Evolutionary conservation across 2,329 filamentous ascomycete genomes (phyloP), one percentile per base, ranked within the genome.

Genomic region (Hypoxylon sp.): DNA sequence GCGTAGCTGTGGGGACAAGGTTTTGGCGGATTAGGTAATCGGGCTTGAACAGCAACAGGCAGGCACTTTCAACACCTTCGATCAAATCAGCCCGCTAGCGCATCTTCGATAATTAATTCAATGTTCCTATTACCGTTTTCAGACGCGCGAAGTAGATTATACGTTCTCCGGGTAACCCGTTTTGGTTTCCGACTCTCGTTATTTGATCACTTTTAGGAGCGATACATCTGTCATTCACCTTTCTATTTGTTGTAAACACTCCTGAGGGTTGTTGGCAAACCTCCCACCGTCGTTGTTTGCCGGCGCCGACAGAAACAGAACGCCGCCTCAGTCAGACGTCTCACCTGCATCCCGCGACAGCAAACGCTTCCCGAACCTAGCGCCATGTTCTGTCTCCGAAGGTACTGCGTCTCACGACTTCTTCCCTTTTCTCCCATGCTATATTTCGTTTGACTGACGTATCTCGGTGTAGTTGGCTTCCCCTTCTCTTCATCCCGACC

Each of bases 401-500:
- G 87, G 87, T 88, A 78, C 38, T 18, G 57, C 71, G 67, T 12
- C 26, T 46, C 46, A 8, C 7, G 44, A 36, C 16, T 40, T 33
- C 9, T 26, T 54, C 40, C 28, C 18, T 12, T 26, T 57, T 52
- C 38, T 3, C 36, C 6, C 33, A 44, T 22, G 32, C 3, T 12
- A 26, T 33, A 8, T 16, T 28, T 50, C 36, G 4, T 20, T 30
- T 14, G 11, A 28, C 64, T 67, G 61, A 66, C 48, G 24, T 68
- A 52, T 57, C n/a, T 38, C 45, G n/a, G 40, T 45, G 20, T 73
- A 95, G 92, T 80, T 95, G 92, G 91, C 87, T 96, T 53, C 92
- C 92, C 28, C 89, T 96, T 72, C 91, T 96, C 77, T 94, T 96
- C 80, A 93, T 96, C 72, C 92, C 92, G 54, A 93, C 92, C 64